Conservation (phyloP, 2,329 filamentous ascomycete genomes). For the Pyrenophora graminea region DNA sequence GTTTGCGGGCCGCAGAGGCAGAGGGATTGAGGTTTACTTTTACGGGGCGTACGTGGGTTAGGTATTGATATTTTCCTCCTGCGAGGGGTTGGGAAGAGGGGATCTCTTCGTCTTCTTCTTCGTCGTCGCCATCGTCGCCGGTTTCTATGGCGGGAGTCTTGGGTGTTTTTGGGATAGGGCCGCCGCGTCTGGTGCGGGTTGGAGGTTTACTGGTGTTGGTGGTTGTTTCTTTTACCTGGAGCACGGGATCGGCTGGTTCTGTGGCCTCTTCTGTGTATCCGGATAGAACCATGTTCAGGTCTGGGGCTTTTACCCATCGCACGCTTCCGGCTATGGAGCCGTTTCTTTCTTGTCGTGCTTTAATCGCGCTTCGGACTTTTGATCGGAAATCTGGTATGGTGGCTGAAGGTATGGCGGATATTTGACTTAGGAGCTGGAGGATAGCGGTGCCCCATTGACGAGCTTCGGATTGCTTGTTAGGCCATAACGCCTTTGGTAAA, state of each 20-base stretch:
- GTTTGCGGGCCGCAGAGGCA: constrained; percentile 4
- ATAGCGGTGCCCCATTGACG: constrained; percentile 7
- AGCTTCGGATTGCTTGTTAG: constrained; percentile 2
- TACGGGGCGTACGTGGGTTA: constrained; percentile 2
- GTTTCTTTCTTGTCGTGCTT: constrained; percentile 3
- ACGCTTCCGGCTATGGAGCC: background rate
- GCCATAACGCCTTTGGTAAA: constrained; percentile 7
- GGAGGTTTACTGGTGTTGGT: background rate
- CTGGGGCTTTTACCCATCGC: constrained; percentile 1
- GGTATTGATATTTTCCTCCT: constrained; percentile 10
- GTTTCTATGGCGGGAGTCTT: background rate
- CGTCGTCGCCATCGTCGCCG: background rate
- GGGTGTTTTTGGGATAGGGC: constrained; percentile 5
- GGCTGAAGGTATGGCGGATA: constrained; percentile 3
- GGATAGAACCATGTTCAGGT: constrained; percentile 3
- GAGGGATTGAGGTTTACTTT: constrained; percentile 7
- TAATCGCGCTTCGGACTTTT: background rate
- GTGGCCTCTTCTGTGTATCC: constrained; percentile 1
- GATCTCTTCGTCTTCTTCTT: constrained; percentile 8
- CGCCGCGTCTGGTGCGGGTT: background rate
- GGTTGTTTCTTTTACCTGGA: too few species aligned
- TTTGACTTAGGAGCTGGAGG: constrained; percentile 8
- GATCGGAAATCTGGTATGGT: constrained; percentile 7
- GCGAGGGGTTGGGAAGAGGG: constrained; percentile 4
- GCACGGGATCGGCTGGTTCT: too few species aligned